Base-by-base conservation (phyloP, 2,329 filamentous ascomycete genomes). In the Waltergamsia citrina region DNA sequence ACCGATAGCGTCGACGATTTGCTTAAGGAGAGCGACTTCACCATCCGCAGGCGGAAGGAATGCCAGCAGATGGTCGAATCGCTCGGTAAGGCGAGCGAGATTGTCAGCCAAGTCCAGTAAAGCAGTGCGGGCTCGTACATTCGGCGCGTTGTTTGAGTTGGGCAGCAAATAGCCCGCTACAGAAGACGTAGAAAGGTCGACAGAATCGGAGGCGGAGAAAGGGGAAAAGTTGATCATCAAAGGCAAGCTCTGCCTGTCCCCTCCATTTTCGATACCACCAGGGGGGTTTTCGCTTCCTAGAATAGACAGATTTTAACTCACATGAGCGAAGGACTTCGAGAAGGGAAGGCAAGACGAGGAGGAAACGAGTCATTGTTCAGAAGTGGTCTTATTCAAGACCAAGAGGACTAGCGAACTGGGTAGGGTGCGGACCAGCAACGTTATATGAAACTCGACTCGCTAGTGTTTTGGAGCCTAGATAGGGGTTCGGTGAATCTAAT, bases 31-130 rank as follows among this genome's bases (percentile, higher is more conserved):
- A 94, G 85, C 55, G 92, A 98, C 60, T 96, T 94, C 70, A 98
- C 92, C 4, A 73, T 94, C 51, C 78, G 90, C 50, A 74, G 92
- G 59, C 76, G 92, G 58, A 98, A 98, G 71, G 92, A 98, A 62
- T 98, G 92, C 63, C 87, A 93, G 63, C 87, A 95, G 63, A 98
- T 98, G 92, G 92, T 98, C 33, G 92, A 98, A 62, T 93, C 85
- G 36, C 69, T 98, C 52, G 65, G 72, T 47, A 82, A 84, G 60
- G 92, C 92, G 37, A 92, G 80, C 60, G 92, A 98, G 69, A 96
- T 98, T 63, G 92, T 98, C 56, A 88, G 85, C 62, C 75, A 81
- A 56, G 77, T 81, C 37, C 73, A 78, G 68, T 78, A 68, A 56
- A 37, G 30, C 10, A 18, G n/a, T n/a, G n/a, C n/a, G n/a, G n/a